Evolutionary conservation across 225 moss, liverwort and hornwort species (phyloP).

Genomic region (Physcomitrellopsis africana): DNA sequence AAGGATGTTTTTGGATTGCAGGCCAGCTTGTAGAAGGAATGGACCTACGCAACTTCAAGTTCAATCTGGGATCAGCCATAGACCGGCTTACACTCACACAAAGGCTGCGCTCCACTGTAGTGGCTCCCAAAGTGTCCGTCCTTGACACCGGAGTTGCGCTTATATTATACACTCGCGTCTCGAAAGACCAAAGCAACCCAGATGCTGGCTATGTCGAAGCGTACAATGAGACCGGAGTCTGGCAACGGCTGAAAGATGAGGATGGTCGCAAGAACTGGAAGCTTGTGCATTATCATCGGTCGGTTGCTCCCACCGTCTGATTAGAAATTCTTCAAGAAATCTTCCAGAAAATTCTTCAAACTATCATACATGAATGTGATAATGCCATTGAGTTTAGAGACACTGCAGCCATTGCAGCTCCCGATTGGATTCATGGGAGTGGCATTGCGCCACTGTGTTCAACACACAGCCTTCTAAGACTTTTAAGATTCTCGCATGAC

Average conservation of each 20-base stretch:
- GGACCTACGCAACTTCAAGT: slow-evolving; percentile 62
- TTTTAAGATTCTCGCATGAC: too few species aligned
- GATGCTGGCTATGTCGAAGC: slow-evolving; percentile 44
- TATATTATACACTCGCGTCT: slow-evolving; percentile 48
- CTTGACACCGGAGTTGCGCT: slow-evolving; percentile 41
- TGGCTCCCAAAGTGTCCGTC: slow-evolving; percentile 48
- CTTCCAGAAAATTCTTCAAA: too few species aligned
- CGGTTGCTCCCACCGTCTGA: slow-evolving; percentile 59
- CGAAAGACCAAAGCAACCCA: slow-evolving; percentile 20
- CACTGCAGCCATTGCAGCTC: too few species aligned
- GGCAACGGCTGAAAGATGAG: slow-evolving; percentile 42
- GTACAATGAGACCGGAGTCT: slow-evolving; percentile 57
- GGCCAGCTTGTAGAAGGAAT: slow-evolving; percentile 65
- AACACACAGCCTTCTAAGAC: too few species aligned
- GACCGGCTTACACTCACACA: slow-evolving; percentile 46
- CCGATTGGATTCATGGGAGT: too few species aligned
- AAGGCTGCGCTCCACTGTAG: slow-evolving; percentile 44
- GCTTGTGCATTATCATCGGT: slow-evolving; percentile 67
- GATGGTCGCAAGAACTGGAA: slow-evolving; percentile 43
- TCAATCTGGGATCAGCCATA: slow-evolving; percentile 43
- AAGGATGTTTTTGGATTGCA: slow-evolving; percentile 20
- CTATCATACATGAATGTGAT: too few species aligned
- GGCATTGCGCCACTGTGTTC: too few species aligned
- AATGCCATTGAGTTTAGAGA: too few species aligned
- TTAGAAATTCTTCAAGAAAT: too few species aligned